Evolutionary conservation across 2,329 filamentous ascomycete genomes (phyloP).

Genomic region (Teratosphaeria destructans): DNA sequence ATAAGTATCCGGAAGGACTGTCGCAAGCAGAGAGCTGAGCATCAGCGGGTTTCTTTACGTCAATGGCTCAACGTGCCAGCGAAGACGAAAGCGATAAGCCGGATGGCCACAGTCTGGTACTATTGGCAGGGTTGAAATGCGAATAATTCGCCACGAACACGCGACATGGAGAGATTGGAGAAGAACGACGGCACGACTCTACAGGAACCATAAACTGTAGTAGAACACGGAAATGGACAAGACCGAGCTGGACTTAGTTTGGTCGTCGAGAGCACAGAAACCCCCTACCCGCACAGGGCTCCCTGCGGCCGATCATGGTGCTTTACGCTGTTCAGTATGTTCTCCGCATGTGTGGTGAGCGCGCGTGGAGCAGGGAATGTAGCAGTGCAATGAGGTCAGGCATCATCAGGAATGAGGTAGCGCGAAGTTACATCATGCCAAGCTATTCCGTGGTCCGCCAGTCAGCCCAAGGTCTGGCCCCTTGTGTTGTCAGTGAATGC

Average conservation of each 20-base stretch:
- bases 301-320: neutral
- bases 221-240: neutral
- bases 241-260: neutral
- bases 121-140: neutral
- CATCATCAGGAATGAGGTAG: neutral
- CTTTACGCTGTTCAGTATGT: neutral
- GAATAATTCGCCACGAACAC: neutral
- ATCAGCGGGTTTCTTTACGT: neutral
- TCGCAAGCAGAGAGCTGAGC: neutral
- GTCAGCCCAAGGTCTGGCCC: neutral
- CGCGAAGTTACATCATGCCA: neutral
- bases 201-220: neutral
- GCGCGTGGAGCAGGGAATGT: neutral
- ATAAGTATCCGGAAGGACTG: neutral
- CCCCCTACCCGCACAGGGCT: neutral
- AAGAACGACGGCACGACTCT: neutral
- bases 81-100: neutral
- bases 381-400: constrained; percentile 1
- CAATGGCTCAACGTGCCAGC: neutral
- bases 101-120: neutral
- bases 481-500: neutral
- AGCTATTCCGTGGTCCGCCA: neutral
- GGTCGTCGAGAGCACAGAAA: neutral
- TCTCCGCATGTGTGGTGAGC: neutral
- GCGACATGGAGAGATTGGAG: neutral